Evolutionary conservation across 2,329 filamentous ascomycete species (phyloP).

Genomic region (Alternaria consortialis): DNA sequence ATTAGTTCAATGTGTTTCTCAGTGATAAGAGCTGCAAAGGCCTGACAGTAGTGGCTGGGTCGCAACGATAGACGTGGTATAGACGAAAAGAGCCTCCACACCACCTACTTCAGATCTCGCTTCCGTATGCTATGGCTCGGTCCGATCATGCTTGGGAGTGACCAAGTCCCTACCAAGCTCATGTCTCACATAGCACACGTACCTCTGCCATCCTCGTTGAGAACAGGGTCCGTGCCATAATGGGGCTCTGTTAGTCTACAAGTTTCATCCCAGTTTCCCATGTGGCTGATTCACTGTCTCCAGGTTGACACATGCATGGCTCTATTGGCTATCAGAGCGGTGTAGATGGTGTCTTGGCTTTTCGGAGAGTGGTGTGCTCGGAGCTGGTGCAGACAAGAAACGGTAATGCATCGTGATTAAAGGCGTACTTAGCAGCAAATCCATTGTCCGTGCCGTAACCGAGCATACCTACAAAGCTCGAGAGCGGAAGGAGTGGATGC

Average conservation of each 20-base stretch:
- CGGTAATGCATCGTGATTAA: neutral
- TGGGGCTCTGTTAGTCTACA: neutral
- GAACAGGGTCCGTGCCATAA: conserved; percentile 6
- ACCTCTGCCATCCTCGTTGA: neutral
- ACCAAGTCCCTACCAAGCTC: neutral
- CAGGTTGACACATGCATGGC: neutral
- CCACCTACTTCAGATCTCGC: conserved; percentile 3
- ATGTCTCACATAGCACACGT: neutral
- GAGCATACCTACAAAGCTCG: neutral
- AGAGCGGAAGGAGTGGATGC: neutral
- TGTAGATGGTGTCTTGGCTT: conserved; percentile 4
- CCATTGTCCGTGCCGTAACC: conserved; percentile 15
- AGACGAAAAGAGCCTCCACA: neutral
- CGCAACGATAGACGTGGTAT: neutral
- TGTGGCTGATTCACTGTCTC: neutral
- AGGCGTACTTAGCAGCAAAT: conserved; percentile 18
- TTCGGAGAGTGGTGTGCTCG: neutral
- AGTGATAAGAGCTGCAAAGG: neutral
- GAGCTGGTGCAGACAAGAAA: neutral
- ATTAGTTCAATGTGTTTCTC: neutral
- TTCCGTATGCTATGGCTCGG: conserved; percentile 20
- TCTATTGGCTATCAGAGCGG: conserved; percentile 17
- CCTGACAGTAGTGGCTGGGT: neutral
- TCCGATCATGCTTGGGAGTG: conserved; percentile 2
- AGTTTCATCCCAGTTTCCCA: conserved; percentile 3